Conservation (phyloP, 2,329 filamentous ascomycete genomes). For the Elsinoe ampelina region DNA sequence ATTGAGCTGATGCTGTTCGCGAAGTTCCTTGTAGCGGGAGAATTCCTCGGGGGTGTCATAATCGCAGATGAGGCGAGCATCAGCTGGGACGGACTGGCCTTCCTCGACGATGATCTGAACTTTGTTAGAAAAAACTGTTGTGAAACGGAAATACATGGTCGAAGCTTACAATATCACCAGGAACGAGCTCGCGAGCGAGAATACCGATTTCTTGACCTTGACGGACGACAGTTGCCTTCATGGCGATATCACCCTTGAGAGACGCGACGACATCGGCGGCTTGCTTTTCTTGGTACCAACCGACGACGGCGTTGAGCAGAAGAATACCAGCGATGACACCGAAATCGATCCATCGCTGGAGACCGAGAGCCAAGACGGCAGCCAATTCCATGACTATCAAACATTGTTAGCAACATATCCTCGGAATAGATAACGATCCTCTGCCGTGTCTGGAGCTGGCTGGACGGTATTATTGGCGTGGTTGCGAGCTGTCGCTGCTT, state of each 20-base stretch:
- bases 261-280: slow-evolving; percentile 66
- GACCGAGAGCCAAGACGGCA: slow-evolving; percentile 63
- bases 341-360: slow-evolving; percentile 67
- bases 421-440: neutral
- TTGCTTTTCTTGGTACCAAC: slow-evolving; percentile 76
- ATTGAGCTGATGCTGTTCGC: slow-evolving; percentile 41
- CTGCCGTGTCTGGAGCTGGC: neutral
- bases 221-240: slow-evolving; percentile 60
- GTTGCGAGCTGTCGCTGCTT: neutral
- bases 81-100: slow-evolving; percentile 60
- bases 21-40: slow-evolving; percentile 56
- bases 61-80: slow-evolving; percentile 63
- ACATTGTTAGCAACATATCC: slow-evolving; percentile 19
- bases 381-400: slow-evolving; percentile 64
- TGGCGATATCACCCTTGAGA: slow-evolving; percentile 69
- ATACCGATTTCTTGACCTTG: slow-evolving; percentile 60
- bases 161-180: slow-evolving; percentile 60
- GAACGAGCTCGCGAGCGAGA: slow-evolving; percentile 63
- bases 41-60: slow-evolving; percentile 60
- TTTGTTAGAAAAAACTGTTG: slow-evolving; percentile 18
- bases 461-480: neutral
- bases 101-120: slow-evolving; percentile 58
- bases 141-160: neutral
- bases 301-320: slow-evolving; percentile 63
- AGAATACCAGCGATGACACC: slow-evolving; percentile 71